Percentiles rank a stretch among this genome's conserved stretches.
These are phyloP conservation scores for Fusarium sp. DNA, from an alignment of 2,329 filamentous ascomycete species.

Conservation along the genomic window DNA sequence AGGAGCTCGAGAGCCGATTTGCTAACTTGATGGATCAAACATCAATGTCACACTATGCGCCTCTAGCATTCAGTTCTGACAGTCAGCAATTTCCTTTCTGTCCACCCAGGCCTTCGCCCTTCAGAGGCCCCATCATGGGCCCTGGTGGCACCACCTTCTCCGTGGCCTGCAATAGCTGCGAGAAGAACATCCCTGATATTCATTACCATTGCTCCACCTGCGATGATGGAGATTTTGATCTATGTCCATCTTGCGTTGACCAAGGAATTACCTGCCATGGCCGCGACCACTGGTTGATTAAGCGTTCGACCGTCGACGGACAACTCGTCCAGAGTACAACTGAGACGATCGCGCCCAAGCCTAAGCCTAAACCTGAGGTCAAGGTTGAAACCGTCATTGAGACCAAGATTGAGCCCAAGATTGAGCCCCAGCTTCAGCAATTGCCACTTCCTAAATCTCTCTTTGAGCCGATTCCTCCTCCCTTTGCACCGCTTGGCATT, in stretches of 20 bases:
- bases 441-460: slow-evolving; percentile 32
- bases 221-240: slow-evolving; percentile 92
- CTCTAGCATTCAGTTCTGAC: neutral
- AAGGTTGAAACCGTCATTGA: slow-evolving; percentile 42
- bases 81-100: slow-evolving; percentile 15
- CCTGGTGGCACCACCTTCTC: slow-evolving; percentile 65
- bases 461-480: slow-evolving; percentile 36
- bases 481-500: slow-evolving; percentile 38
- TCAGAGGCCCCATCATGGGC: slow-evolving; percentile 12
- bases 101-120: slow-evolving; percentile 5
- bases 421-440: slow-evolving; percentile 36
- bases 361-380: slow-evolving; percentile 36
- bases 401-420: slow-evolving; percentile 32
- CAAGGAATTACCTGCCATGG: slow-evolving; percentile 81
- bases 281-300: slow-evolving; percentile 91
- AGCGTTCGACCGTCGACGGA: slow-evolving; percentile 83
- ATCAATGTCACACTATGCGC: slow-evolving; percentile 17
- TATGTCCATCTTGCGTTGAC: slow-evolving; percentile 84
- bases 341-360: slow-evolving; percentile 78
- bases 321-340: slow-evolving; percentile 86
- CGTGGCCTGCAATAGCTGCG: slow-evolving; percentile 95
- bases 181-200: slow-evolving; percentile 77
- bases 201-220: slow-evolving; percentile 97
- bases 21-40: slow-evolving; percentile 44
- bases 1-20: slow-evolving; percentile 46